A percentile compares a stretch with the other conserved stretches of the same genome.
Conservation (phyloP, 1,284 basidiomycete species). For the Ceratobasidium theobromae region DNA sequence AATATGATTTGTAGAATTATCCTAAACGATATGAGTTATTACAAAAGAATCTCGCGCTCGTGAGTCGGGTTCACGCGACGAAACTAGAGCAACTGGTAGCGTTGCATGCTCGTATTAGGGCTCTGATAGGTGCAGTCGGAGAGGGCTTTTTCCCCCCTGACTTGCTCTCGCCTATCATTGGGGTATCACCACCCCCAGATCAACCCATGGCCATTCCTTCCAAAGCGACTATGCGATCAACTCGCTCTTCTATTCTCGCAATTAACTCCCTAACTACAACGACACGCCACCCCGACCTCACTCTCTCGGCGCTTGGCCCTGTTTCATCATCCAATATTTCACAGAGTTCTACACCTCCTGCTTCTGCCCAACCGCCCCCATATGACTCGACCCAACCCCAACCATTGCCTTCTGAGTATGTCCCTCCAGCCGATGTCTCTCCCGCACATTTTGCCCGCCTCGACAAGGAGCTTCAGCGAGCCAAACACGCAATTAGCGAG, state of each 20-base stretch:
- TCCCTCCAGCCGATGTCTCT: constrained; percentile 56
- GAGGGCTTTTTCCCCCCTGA: constrained; percentile 60
- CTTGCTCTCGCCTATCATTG: constrained; percentile 44
- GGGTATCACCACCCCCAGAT: neutral
- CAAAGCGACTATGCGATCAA: neutral
- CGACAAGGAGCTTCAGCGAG: constrained; percentile 76
- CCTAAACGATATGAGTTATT: constrained; percentile 67
- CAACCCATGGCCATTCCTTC: neutral
- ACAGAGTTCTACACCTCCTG: neutral
- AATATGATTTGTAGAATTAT: constrained; percentile 50
- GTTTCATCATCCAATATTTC: neutral
- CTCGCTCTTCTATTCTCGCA: constrained; percentile 12
- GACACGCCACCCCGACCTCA: constrained; percentile 30
- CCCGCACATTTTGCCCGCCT: constrained; percentile 73
- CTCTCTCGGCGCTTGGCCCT: constrained; percentile 13
- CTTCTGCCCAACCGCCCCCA: neutral
- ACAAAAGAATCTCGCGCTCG: constrained; percentile 38
- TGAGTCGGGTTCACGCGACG: constrained; percentile 42
- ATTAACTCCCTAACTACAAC: neutral
- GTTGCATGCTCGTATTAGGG: constrained; percentile 60
- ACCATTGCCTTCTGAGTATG: constrained; percentile 51
- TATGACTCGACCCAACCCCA: neutral
- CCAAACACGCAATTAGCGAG: constrained; percentile 57
- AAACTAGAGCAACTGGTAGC: constrained; percentile 74
- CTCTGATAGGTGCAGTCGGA: constrained; percentile 62